Conservation (phyloP, 75 land plant species). For the Pinus albicaulis region DNA sequence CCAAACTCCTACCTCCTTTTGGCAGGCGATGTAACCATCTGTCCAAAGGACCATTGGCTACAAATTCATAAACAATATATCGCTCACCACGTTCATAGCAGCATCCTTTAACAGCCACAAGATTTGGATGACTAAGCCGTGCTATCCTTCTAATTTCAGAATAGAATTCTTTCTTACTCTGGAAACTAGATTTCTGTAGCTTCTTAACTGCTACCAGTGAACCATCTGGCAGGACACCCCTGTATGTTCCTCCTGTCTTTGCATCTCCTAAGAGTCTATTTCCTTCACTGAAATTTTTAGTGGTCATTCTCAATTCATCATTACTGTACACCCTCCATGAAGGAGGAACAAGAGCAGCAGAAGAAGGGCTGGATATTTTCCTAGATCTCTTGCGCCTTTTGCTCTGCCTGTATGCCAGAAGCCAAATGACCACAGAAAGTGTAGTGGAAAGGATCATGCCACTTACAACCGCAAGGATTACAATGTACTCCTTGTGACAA, state of each 20-base stretch:
- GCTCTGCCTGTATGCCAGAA: conserved; percentile 72
- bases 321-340: conserved; percentile 79
- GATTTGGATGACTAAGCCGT: conserved; percentile 83
- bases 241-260: conserved; percentile 79
- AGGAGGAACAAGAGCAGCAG: conserved; percentile 71
- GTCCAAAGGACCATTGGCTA: conserved; percentile 86
- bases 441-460: conserved; percentile 75
- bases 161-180: conserved; percentile 81
- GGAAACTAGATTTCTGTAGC: conserved; percentile 69
- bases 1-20: conserved; percentile 66
- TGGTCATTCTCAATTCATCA: conserved; percentile 72
- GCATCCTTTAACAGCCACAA: conserved; percentile 86
- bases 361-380: conserved; percentile 50
- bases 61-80: conserved; percentile 87
- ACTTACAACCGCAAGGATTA: conserved; percentile 87
- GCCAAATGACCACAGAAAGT: conserved; percentile 73
- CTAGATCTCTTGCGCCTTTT: conserved; percentile 68
- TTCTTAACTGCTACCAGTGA: conserved; percentile 84
- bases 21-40: conserved; percentile 82
- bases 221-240: conserved; percentile 81
- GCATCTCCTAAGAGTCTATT: conserved; percentile 76
- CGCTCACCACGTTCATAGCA: conserved; percentile 85
- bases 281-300: conserved; percentile 88
- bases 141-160: conserved; percentile 85
- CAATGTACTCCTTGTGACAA: conserved; percentile 78